Base-by-base conservation (phyloP, 495 filamentous ascomycete species). In the Aspergillus funiculosus region DNA sequence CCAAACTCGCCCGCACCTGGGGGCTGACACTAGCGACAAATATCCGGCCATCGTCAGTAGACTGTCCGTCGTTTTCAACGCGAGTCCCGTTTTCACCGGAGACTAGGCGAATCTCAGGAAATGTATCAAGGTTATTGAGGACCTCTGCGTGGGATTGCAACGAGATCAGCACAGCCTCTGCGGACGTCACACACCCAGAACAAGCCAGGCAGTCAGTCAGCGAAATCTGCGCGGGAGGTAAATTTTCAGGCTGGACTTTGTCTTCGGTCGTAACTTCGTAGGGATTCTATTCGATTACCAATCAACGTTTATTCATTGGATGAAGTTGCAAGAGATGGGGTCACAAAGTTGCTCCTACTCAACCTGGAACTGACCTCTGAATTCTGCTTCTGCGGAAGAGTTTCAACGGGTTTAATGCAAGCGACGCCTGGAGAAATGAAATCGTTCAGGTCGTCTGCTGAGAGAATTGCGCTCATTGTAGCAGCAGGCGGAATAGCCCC, bases 351-450 rank as follows among this genome's bases (percentile, higher is more conserved):
- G n/a, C n/a, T n/a, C n/a, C n/a, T n/a, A n/a, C n/a, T n/a, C n/a
- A n/a, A n/a, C n/a, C n/a, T n/a, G n/a, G n/a, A n/a, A 60, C 62
- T 27, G 35, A 71, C 70, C 53, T 69, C 61, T 28, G 59, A 28
- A 19, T 52, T 56, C 11, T 63, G 60, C 43, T 74, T 71, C 44
- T 75, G 66, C 0, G 89, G 91, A 9, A 97, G 76, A 1, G 87
- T 88, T 62, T 98, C 92, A 52, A 98, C 79, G 14, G 92, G 92
- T 59, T 98, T 98, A 65, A 98, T 96, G 67, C 92, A 98, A 26
- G 92, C 92, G 48, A 98, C 88, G 26, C 92, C 92, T 5, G 92
- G 92, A 22, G 85, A 89, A 59, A 98, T 98, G 71, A 98, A 98
- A 73, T 98, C 92, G 71, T 98, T 98, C 49, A 98, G 74, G 64